phyloP scores from a whole-genome alignment of 2,329 filamentous ascomycete genomes.

The Ceratocystis destructans region DNA sequence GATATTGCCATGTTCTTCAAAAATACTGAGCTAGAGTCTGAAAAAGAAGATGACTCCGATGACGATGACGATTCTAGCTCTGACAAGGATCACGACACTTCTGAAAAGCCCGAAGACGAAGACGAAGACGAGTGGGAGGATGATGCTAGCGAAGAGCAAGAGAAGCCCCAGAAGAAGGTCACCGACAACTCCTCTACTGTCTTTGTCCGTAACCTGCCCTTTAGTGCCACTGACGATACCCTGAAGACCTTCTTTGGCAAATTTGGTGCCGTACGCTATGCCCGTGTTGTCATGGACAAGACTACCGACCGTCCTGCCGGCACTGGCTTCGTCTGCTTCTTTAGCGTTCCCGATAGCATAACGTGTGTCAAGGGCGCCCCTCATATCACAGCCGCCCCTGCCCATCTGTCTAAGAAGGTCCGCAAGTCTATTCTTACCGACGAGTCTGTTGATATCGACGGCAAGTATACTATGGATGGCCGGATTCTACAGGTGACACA shows the following conservation, averaged over 20 bases:
- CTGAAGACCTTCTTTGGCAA: constrained; percentile 75
- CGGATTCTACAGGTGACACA: constrained; percentile 72
- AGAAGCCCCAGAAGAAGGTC: constrained; percentile 33
- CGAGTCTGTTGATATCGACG: constrained; percentile 65
- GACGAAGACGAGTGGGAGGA: constrained; percentile 32
- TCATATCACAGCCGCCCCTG: constrained; percentile 31
- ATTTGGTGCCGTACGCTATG: constrained; percentile 83
- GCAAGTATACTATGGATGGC: constrained; percentile 80
- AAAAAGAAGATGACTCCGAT: constrained; percentile 37
- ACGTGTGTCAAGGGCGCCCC: constrained; percentile 66
- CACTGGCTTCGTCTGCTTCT: constrained; percentile 92
- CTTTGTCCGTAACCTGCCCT: constrained; percentile 90
- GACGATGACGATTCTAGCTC: constrained; percentile 33
- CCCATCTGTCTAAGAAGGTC: constrained; percentile 29
- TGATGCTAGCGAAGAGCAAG: constrained; percentile 34
- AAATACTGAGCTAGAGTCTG: constrained; percentile 44
- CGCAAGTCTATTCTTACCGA: constrained; percentile 81
- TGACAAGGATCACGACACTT: constrained; percentile 32
- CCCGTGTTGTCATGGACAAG: constrained; percentile 76
- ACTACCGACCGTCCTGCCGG: constrained; percentile 76
- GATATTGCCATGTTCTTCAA: constrained; percentile 40
- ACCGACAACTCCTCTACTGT: constrained; percentile 62
- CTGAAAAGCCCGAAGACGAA: constrained; percentile 32
- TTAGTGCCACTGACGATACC: constrained; percentile 67
- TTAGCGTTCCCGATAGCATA: constrained; percentile 59